A percentile compares a stretch with the other conserved stretches of the same genome.
Evolutionary conservation across 2,329 filamentous ascomycete genomes (phyloP).

Genomic region (Arthrobotrys sphaeroides): DNA sequence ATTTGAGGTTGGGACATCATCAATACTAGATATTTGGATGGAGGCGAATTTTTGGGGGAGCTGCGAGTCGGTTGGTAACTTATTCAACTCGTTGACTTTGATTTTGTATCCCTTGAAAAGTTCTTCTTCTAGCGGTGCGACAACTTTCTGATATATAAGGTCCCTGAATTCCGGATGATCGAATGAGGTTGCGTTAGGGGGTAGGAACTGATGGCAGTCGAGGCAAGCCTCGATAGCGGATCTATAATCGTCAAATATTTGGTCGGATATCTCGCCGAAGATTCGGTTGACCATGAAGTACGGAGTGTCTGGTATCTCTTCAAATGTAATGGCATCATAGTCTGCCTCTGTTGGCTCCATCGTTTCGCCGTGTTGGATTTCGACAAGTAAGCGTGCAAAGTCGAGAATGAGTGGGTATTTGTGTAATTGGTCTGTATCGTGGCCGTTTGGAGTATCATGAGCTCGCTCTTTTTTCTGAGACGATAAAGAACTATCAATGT

Average conservation of each 20-base stretch:
- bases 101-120: conserved; percentile 16
- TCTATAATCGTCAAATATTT: conserved; percentile 23
- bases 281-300: conserved; percentile 26
- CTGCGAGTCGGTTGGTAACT: background rate
- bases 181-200: background rate
- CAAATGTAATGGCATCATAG: background rate
- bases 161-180: background rate
- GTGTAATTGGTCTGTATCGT: conserved; percentile 6
- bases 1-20: background rate
- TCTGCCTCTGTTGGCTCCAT: conserved; percentile 24
- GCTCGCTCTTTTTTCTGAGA: too few species aligned
- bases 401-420: conserved; percentile 31
- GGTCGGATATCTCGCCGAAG: conserved; percentile 9
- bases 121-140: conserved; percentile 15
- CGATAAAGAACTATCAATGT: background rate
- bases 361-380: conserved; percentile 29
- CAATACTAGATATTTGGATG: background rate
- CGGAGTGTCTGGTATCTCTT: conserved; percentile 14
- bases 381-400: conserved; percentile 22
- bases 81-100: background rate
- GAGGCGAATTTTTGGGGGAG: background rate
- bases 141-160: conserved; percentile 12
- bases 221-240: conserved; percentile 31
- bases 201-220: conserved; percentile 9
- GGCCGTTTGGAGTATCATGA: background rate